Conservation (phyloP, 768 basidiomycete species). For the Pisolithus tinctorius region DNA sequence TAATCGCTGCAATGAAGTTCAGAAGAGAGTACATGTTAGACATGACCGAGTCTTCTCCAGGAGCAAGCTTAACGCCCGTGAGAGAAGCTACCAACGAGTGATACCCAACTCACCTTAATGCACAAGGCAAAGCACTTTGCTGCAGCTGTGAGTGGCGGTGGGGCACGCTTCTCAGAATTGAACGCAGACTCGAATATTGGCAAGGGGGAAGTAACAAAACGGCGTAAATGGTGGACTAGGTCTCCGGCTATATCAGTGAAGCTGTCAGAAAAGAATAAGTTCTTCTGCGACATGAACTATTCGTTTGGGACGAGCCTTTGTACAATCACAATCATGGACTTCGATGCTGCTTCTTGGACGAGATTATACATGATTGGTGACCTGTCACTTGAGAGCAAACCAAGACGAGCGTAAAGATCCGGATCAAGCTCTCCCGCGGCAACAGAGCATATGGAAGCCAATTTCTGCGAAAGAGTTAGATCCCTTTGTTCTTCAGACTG, state of each 20-base stretch:
- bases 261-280: slow-evolving; percentile 31
- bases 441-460: slow-evolving; percentile 75
- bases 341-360: slow-evolving; percentile 85
- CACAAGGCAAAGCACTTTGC: slow-evolving; percentile 88
- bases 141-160: slow-evolving; percentile 75
- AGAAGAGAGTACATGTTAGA: slow-evolving; percentile 96
- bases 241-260: slow-evolving; percentile 73
- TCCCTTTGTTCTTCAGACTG: background rate
- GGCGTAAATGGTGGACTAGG: slow-evolving; percentile 74
- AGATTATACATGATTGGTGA: slow-evolving; percentile 78
- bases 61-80: slow-evolving; percentile 50
- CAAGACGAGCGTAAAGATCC: slow-evolving; percentile 61
- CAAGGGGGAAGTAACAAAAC: slow-evolving; percentile 82
- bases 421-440: slow-evolving; percentile 62
- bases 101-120: slow-evolving; percentile 54
- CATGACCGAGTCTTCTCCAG: slow-evolving; percentile 84
- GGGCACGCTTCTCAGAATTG: slow-evolving; percentile 61
- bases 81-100: background rate
- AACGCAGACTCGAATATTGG: slow-evolving; percentile 87
- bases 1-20: slow-evolving; percentile 83
- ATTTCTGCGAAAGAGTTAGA: slow-evolving; percentile 48
- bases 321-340: slow-evolving; percentile 78
- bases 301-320: slow-evolving; percentile 49
- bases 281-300: background rate
- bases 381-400: slow-evolving; percentile 70